These are phyloP conservation scores for Aplosporella prunicola DNA, from an alignment of 2,329 filamentous ascomycete species.

Conservation along the genomic window DNA sequence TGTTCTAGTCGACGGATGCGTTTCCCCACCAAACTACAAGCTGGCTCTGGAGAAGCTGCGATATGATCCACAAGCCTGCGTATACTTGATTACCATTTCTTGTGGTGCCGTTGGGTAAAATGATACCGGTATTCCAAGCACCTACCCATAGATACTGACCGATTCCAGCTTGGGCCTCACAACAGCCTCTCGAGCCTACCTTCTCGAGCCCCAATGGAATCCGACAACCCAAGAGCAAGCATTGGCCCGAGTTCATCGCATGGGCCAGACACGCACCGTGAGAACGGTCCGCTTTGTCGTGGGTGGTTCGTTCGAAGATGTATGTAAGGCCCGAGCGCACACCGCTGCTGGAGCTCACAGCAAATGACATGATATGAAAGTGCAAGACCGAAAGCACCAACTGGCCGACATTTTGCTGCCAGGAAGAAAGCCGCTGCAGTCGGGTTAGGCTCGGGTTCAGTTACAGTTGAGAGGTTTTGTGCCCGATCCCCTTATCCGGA, in stretches of 20 bases:
- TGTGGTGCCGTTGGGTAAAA: slow-evolving; percentile 45
- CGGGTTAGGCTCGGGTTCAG: not conserved
- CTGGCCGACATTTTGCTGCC: not conserved
- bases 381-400: slow-evolving; percentile 1
- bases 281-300: slow-evolving; percentile 1
- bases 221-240: slow-evolving; percentile 38
- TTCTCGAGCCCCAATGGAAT: slow-evolving; percentile 46
- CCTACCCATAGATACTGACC: not conserved
- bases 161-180: slow-evolving; percentile 37
- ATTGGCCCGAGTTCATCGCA: slow-evolving; percentile 30
- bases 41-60: slow-evolving; percentile 19
- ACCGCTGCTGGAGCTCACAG: not conserved
- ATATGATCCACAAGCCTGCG: slow-evolving; percentile 26
- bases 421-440: not conserved
- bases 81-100: slow-evolving; percentile 42
- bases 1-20: not conserved
- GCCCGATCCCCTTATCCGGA: too few relatives aligned
- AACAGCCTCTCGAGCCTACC: slow-evolving; percentile 37
- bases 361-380: not conserved
- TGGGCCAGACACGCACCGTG: slow-evolving; percentile 16
- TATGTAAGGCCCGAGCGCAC: too few relatives aligned
- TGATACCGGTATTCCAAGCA: not conserved
- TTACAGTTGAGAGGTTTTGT: not conserved
- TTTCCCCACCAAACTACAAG: not conserved
- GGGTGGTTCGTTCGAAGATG: not conserved